Percentiles rank a stretch among this genome's conserved stretches.
phyloP scores from a whole-genome alignment of 2,329 filamentous ascomycete genomes.

The Sporothrix globosa region DNA sequence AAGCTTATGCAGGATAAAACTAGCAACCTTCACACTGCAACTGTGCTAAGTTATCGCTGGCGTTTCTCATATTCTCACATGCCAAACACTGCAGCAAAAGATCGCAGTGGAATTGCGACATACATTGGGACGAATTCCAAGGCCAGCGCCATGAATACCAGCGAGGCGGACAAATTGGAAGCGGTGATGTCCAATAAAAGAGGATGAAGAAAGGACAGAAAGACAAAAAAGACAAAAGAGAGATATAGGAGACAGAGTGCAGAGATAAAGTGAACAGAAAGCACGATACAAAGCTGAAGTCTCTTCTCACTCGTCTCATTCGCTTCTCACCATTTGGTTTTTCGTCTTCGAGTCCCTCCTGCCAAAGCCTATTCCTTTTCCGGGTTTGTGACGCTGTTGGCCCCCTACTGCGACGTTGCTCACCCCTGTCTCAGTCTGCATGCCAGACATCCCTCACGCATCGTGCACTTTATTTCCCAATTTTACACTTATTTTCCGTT shows the following conservation, averaged over 20 bases:
- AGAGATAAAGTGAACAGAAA: background rate
- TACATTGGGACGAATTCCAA: background rate
- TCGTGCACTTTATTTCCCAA: background rate
- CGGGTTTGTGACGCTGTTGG: background rate
- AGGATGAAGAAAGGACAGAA: background rate
- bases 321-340: background rate
- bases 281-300: background rate
- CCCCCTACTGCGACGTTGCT: slow-evolving; percentile 11
- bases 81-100: background rate
- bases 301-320: background rate
- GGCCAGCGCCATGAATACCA: background rate
- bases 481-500: background rate
- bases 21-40: background rate
- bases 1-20: slow-evolving; percentile 9
- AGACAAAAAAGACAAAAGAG: background rate
- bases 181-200: background rate
- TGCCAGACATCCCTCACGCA: slow-evolving; percentile 5
- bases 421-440: slow-evolving; percentile 17
- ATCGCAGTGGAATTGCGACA: background rate
- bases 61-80: background rate
- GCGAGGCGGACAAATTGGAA: background rate
- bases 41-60: no score
- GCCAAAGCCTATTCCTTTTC: slow-evolving; percentile 1
- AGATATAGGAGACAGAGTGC: background rate
- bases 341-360: background rate